These are phyloP conservation scores for Exsudoporus floridanus DNA, from an alignment of 1,284 basidiomycete species.

Conservation along the genomic window DNA sequence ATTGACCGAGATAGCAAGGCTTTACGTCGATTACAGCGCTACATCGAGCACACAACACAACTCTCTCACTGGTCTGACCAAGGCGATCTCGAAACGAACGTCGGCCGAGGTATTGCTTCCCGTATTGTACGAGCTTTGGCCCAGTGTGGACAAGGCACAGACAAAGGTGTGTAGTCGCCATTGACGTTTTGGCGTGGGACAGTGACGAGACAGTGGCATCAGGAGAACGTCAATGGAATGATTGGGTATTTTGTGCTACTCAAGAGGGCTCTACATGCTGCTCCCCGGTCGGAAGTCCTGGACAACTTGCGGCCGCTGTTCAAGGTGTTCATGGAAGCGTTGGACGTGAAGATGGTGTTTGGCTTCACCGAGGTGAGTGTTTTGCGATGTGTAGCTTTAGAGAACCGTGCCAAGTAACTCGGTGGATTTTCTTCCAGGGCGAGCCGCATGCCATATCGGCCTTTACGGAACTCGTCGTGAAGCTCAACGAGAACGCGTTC, in stretches of 20 bases:
- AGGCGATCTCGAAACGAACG: constrained; percentile 65
- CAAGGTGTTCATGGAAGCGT: constrained; percentile 79
- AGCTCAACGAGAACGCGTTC: constrained; percentile 93
- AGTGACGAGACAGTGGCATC: neutral
- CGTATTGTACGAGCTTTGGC: constrained; percentile 60
- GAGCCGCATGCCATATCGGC: constrained; percentile 62
- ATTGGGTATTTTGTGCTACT: constrained; percentile 69
- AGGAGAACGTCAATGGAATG: constrained; percentile 34
- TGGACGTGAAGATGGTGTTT: constrained; percentile 54
- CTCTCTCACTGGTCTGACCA: constrained; percentile 43
- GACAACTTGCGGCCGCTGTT: constrained; percentile 75
- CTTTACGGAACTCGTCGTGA: constrained; percentile 88
- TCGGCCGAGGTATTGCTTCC: constrained; percentile 69
- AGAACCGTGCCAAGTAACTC: neutral
- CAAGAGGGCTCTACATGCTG: constrained; percentile 62
- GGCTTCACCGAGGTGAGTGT: constrained; percentile 37
- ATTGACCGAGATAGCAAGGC: constrained; percentile 51
- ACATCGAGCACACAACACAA: constrained; percentile 28
- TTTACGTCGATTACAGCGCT: constrained; percentile 52
- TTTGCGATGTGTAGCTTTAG: neutral
- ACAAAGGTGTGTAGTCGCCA: constrained; percentile 37
- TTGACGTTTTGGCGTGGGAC: neutral
- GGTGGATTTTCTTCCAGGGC: constrained; percentile 38
- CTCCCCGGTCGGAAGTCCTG: constrained; percentile 63
- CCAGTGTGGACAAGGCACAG: constrained; percentile 34